Evolutionary conservation across 2,329 filamentous ascomycete species (phyloP).

Genomic region (Penicillium polonicum): DNA sequence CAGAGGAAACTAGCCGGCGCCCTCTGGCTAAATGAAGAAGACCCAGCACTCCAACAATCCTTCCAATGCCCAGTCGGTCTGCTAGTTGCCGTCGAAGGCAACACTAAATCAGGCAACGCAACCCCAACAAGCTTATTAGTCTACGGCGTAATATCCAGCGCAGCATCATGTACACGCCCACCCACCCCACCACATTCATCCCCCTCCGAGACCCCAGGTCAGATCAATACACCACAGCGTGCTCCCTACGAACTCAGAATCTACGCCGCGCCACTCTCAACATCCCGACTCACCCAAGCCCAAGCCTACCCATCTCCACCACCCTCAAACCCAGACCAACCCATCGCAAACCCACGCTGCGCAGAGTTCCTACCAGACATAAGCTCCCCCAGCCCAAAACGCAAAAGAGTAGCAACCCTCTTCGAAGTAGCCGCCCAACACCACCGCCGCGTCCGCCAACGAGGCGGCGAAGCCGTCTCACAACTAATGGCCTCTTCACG

Average conservation of each 20-base stretch:
- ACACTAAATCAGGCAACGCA: constrained; percentile 18
- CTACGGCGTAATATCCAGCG: constrained; percentile 39
- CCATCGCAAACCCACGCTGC: constrained; percentile 12
- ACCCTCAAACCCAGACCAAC: constrained; percentile 17
- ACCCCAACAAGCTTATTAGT: constrained; percentile 39
- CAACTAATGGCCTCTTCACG: constrained; percentile 39
- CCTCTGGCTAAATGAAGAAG: constrained; percentile 37
- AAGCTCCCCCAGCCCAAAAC: constrained; percentile 42
- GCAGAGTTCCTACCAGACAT: constrained; percentile 42
- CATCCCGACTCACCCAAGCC: constrained; percentile 33
- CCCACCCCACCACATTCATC: constrained; percentile 40
- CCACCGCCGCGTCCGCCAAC: constrained; percentile 42
- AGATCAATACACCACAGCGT: constrained; percentile 6
- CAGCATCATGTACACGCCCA: constrained; percentile 29
- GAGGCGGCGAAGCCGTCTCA: constrained; percentile 42
- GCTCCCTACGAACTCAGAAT: constrained; percentile 35
- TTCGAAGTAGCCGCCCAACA: constrained; percentile 45
- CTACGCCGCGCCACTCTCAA: constrained; percentile 39
- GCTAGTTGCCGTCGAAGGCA: constrained; percentile 33
- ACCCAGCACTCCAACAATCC: constrained; percentile 27
- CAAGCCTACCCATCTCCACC: constrained; percentile 37
- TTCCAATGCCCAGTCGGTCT: constrained; percentile 43
- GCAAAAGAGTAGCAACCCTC: constrained; percentile 44
- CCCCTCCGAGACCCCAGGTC: constrained; percentile 24
- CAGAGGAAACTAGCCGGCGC: constrained; percentile 37